Conservation (phyloP, 805 yeast species). For the Schwanniomyces vanrijiae region DNA sequence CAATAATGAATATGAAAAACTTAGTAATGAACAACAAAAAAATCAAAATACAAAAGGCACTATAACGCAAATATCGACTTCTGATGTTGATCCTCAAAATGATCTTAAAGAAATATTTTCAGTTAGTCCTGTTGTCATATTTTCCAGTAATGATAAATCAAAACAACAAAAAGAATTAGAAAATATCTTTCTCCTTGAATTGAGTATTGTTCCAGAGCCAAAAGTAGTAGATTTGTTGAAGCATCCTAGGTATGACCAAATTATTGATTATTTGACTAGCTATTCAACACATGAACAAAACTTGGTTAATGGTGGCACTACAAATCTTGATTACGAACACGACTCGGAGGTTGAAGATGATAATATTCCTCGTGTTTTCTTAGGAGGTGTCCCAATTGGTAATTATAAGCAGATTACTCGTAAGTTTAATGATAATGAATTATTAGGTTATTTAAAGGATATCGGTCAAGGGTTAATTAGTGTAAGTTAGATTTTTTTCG, state of each 20-base stretch:
- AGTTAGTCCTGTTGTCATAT: conserved; percentile 26
- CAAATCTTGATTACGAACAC: background rate
- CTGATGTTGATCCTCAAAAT: conserved; percentile 13
- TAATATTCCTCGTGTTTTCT: conserved; percentile 32
- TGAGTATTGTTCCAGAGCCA: conserved; percentile 34
- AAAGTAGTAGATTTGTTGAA: conserved; percentile 26
- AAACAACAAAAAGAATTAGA: conserved; percentile 13
- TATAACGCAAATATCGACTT: conserved; percentile 1
- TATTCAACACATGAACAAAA: conserved; percentile 9
- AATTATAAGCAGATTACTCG: conserved; percentile 23
- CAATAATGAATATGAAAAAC: background rate
- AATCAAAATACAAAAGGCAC: background rate
- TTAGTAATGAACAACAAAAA: background rate
- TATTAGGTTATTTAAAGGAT: conserved; percentile 20
- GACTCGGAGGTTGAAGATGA: conserved; percentile 7
- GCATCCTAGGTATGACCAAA: conserved; percentile 29
- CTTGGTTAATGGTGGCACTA: background rate
- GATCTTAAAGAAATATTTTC: conserved; percentile 35
- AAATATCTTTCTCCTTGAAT: conserved; percentile 17
- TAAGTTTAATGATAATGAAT: conserved; percentile 17
- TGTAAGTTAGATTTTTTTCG: conserved; percentile 7
- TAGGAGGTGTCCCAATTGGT: conserved; percentile 34
- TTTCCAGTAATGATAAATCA: conserved; percentile 20
- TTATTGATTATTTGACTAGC: conserved; percentile 24
- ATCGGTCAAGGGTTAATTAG: conserved; percentile 29